Base-by-base conservation (phyloP, 179 eudicot genomes). In the Drosera spatulata region DNA sequence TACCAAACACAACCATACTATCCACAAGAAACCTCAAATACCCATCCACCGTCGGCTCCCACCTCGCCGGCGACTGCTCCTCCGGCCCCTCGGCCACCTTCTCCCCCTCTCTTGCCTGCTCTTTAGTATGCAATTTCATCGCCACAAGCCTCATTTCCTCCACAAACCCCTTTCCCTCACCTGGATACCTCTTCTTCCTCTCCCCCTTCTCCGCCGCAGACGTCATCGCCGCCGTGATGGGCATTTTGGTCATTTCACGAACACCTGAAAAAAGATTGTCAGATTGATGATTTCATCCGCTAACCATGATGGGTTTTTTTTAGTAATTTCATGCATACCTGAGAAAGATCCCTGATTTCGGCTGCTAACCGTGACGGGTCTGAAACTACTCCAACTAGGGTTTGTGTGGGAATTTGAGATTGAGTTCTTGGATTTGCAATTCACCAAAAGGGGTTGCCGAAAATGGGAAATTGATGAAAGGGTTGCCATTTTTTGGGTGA, bases 81-180 rank as follows among this genome's bases (percentile, higher is more conserved):
- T 78, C 82, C 15, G 74, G 79, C 6, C 73, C 89, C 56, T 80
- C 68, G 3, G 83, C 73, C 61, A 77, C 90, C 68, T 82, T 89
- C 63, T 93, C 85, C 1, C 99, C 99, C 50, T 89, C 96, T 59
- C 57, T 86, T 4, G 96, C 79, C 50, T 93, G 99, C 37, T 93
- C 99, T 61, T 60, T 86, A 0, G 90, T 86, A 62, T 93, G 99
- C 73, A 93, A 56, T 53, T 75, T 89, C 99, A 93, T 88, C 2
- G 99, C 99, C 72, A 93, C 96, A 49, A 71, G 71, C 61, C 99
- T 88, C 96, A 91, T 88, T 61, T 91, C 96, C 72, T 91, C 98
- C 74, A 91, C 96, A 74, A 91, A 91, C 59, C 95, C 95, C 63
- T 78, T 85, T 38, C 74, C 74, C 75, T 82, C 89, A 1, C 87